Percentiles rank a stretch among this genome's conserved stretches.
phyloP scores from a whole-genome alignment of 768 basidiomycete genomes.

The Xerocomus brunneocitrinus region DNA sequence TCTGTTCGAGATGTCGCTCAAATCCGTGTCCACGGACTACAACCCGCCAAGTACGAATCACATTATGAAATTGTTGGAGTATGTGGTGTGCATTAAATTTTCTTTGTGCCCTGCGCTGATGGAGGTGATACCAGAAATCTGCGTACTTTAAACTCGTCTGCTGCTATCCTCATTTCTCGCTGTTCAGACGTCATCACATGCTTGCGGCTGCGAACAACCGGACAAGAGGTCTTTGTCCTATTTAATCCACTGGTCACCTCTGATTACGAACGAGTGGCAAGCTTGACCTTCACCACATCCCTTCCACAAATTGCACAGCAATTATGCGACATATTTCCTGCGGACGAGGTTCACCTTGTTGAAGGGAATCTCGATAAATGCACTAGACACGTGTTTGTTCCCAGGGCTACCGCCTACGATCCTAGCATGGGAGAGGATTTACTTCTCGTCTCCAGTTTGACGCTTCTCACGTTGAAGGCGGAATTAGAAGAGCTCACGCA shows the following conservation, averaged over 20 bases:
- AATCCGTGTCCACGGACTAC: slow-evolving; percentile 32
- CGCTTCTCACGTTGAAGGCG: slow-evolving; percentile 39
- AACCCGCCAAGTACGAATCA: slow-evolving; percentile 30
- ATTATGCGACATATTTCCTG: slow-evolving; percentile 40
- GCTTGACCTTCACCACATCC: slow-evolving; percentile 47
- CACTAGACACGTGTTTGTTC: slow-evolving; percentile 50
- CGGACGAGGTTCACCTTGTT: slow-evolving; percentile 34
- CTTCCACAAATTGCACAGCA: slow-evolving; percentile 37
- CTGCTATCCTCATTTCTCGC: slow-evolving; percentile 48
- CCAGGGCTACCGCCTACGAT: slow-evolving; percentile 24
- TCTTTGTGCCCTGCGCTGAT: neutral
- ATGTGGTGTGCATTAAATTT: neutral
- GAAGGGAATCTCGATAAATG: slow-evolving; percentile 45
- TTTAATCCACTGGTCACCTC: slow-evolving; percentile 59
- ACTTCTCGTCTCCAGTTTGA: slow-evolving; percentile 47
- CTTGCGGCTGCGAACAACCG: slow-evolving; percentile 30
- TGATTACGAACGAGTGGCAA: slow-evolving; percentile 47
- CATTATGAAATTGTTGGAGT: slow-evolving; percentile 27
- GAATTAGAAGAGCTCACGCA: slow-evolving; percentile 37
- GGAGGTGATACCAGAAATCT: slow-evolving; percentile 18
- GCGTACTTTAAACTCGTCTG: slow-evolving; percentile 17
- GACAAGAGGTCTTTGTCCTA: slow-evolving; percentile 43
- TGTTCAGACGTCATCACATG: slow-evolving; percentile 56
- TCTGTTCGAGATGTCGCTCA: slow-evolving; percentile 42
- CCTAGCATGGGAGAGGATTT: slow-evolving; percentile 24